Evolutionary conservation across 352 stramenopile genomes (phyloP).

Genomic region (Pythium biforme): DNA sequence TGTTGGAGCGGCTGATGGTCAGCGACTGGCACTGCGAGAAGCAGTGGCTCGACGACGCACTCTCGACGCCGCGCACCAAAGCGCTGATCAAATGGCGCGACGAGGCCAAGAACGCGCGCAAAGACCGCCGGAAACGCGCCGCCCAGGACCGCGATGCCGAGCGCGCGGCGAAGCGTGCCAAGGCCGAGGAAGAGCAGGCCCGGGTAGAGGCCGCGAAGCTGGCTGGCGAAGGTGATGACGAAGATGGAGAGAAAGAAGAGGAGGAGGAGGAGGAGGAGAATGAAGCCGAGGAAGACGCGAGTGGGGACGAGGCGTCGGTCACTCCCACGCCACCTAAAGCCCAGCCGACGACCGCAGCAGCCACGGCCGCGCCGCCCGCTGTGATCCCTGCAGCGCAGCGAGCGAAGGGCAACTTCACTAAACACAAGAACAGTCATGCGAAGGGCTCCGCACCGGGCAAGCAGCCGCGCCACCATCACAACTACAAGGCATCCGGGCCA

Average conservation of each 20-base stretch:
- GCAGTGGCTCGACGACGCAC: slow-evolving; percentile 52
- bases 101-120: slow-evolving; percentile 55
- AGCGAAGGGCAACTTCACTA: neutral
- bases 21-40: slow-evolving; percentile 62
- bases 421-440: neutral
- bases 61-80: slow-evolving; percentile 53
- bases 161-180: slow-evolving; percentile 29
- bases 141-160: slow-evolving; percentile 49
- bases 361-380: neutral
- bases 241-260: neutral
- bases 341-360: neutral
- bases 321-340: neutral
- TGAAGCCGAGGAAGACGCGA: neutral
- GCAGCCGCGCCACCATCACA: neutral
- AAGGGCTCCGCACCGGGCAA: neutral
- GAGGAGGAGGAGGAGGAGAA: neutral
- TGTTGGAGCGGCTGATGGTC: slow-evolving; percentile 71
- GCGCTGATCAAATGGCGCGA: slow-evolving; percentile 66
- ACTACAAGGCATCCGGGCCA: neutral
- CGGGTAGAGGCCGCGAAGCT: slow-evolving; percentile 3
- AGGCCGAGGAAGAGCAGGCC: slow-evolving; percentile 38
- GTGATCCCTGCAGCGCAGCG: neutral
- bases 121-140: slow-evolving; percentile 57
- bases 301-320: neutral
- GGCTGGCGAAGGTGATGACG: neutral